Base-by-base conservation (phyloP, 495 filamentous ascomycete genomes). In the Hyaloscypha bicolor region DNA sequence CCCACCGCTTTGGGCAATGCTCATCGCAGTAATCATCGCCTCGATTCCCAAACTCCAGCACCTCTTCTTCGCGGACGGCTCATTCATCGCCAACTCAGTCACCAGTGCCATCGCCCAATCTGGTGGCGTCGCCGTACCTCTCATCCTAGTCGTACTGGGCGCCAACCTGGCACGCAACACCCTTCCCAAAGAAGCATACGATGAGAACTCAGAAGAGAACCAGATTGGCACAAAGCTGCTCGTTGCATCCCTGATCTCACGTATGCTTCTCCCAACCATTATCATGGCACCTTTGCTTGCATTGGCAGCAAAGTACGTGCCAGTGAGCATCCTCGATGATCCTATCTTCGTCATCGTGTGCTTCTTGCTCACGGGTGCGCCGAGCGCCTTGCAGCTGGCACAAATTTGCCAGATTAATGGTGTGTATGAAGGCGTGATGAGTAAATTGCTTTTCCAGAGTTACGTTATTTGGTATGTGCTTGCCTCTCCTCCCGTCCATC, bases 321-420 rank as follows among this genome's bases (percentile, higher is more conserved):
- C 92, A 0, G 84, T 99, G 76, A 96, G 93, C 80, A 98, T 98
- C 65, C 79, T 99, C 37, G 95, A 96, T 76, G 95, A 99, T 72
- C 96, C 96, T 6, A 98, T 99, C 72, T 99, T 99, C 77, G 87
- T 98, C 66, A 90, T 98, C 68, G 96, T 99, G 48, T 97, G 93
- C 77, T 99, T 97, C 82, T 84, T 99, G 56, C 89, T 99, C 70
- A 93, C 92, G 1, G 95, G 95, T 25, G 95, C 95, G 8, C 95
- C 95, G 16, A 97, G 92, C 67, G 95, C 95, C 35, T 83, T 99
- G 69, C 95, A 99, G 76, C 80, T 99, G 71, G 93, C 96, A 8
- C 95, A 99, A 80, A 99, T 99, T 66, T 99, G 95, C 79, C 96
- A 98, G 82, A 92, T 98, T 78, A 99, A 99, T 76, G 91, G 89